A percentile compares a stretch with the other conserved stretches of the same genome.
phyloP scores from a whole-genome alignment of 1,139 yeast species.

The Waltiozyma sp. region DNA sequence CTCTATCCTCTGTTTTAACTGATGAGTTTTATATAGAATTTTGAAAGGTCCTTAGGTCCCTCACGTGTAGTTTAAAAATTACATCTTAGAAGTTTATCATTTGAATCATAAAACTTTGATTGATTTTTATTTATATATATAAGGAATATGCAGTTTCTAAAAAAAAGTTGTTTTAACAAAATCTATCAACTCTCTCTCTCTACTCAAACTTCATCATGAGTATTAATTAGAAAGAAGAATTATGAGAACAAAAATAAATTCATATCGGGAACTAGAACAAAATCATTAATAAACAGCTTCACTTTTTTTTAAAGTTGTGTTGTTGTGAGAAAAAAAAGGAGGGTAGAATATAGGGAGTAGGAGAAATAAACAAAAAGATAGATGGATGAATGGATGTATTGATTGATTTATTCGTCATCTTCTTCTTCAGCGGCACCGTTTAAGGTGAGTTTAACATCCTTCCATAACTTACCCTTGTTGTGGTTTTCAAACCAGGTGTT shows the following conservation, averaged over 20 bases:
- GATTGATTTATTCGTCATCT: constrained; percentile 39
- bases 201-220: background rate
- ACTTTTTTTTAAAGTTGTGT: background rate
- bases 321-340: background rate
- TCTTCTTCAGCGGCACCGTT: constrained; percentile 39
- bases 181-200: background rate
- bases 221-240: background rate
- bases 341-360: background rate
- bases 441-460: constrained; percentile 69
- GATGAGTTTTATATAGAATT: too few species aligned
- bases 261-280: background rate
- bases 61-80: too few species aligned
- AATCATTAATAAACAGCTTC: background rate
- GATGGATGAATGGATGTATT: too few species aligned
- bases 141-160: background rate
- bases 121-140: background rate
- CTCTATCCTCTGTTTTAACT: too few species aligned
- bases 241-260: background rate
- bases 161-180: background rate
- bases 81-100: background rate
- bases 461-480: constrained; percentile 96
- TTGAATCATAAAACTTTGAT: background rate
- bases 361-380: background rate
- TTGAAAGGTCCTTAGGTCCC: too few species aligned
- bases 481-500: constrained; percentile 78